Evolutionary conservation across 345 rosid species (phyloP).

Genomic region (Chamaenerion angustifolium): DNA sequence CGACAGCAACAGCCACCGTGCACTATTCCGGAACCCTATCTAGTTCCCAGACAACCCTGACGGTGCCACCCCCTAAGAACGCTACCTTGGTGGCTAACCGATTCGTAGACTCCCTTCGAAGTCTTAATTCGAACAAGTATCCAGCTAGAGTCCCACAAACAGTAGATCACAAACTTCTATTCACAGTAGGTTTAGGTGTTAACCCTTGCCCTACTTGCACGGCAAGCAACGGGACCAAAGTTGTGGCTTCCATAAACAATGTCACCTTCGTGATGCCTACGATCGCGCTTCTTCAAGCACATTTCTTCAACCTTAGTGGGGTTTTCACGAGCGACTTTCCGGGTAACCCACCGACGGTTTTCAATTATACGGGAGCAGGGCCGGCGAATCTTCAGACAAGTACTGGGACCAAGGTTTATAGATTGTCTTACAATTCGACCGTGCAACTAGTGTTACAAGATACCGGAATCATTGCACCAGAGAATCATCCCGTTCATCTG

Average conservation of each 20-base stretch:
- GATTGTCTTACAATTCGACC: constrained; percentile 19
- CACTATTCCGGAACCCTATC: constrained; percentile 32
- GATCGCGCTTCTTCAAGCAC: constrained; percentile 51
- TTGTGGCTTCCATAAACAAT: constrained; percentile 47
- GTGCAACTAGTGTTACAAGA: constrained; percentile 29
- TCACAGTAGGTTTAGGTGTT: constrained; percentile 30
- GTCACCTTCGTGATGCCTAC: constrained; percentile 53
- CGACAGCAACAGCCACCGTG: constrained; percentile 40
- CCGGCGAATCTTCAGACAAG: constrained; percentile 13
- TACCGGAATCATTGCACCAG: constrained; percentile 24
- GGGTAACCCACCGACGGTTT: constrained; percentile 17
- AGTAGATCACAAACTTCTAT: constrained; percentile 38
- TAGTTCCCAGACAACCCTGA: constrained; percentile 15
- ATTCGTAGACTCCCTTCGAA: constrained; percentile 31
- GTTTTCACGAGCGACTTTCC: constrained; percentile 31
- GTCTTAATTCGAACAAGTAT: constrained; percentile 44
- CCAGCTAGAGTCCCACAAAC: constrained; percentile 51
- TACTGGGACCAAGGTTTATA: constrained; percentile 18
- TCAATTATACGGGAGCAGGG: constrained; percentile 14
- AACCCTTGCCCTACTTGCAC: constrained; percentile 52
- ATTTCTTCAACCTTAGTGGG: constrained; percentile 26
- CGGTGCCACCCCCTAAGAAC: constrained; percentile 34
- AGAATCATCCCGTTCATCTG: constrained; percentile 26
- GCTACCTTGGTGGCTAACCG: constrained; percentile 45
- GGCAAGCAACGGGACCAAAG: constrained; percentile 36